Percentiles rank a stretch among this genome's conserved stretches.
These are phyloP conservation scores for Grosmannia huntii DNA, from an alignment of 2,329 filamentous ascomycete genomes.

Conservation along the genomic window DNA sequence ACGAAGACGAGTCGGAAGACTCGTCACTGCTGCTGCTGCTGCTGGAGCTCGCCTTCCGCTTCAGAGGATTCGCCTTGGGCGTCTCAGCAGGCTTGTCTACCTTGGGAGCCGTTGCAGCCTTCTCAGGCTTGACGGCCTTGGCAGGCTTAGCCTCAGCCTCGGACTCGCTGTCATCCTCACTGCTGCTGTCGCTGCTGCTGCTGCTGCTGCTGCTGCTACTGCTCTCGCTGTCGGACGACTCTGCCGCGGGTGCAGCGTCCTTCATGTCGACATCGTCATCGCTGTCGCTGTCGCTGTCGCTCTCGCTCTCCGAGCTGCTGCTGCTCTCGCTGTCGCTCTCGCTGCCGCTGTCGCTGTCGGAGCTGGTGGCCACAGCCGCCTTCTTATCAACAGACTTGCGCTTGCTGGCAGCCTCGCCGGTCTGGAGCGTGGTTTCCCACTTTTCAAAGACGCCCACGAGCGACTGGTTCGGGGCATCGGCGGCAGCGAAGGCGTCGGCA, in stretches of 20 bases:
- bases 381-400: conserved; percentile 11
- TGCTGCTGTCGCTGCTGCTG: conserved; percentile 10
- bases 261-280: conserved; percentile 32
- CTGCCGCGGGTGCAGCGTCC: conserved; percentile 23
- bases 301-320: conserved; percentile 20
- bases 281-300: conserved; percentile 14
- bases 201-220: conserved; percentile 17
- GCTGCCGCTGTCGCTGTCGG: conserved; percentile 14
- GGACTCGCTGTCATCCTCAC: conserved; percentile 18
- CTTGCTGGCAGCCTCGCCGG: conserved; percentile 16
- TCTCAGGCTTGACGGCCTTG: conserved; percentile 11
- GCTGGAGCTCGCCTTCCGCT: conserved; percentile 38
- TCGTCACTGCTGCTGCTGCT: conserved; percentile 18
- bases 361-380: not conserved
- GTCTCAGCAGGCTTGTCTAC: not conserved
- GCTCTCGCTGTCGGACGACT: conserved; percentile 18
- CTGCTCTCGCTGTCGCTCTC: conserved; percentile 19
- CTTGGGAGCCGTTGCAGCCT: not conserved
- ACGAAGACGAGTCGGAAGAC: not conserved
- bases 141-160: conserved; percentile 4
- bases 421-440: conserved; percentile 32
- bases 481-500: not conserved
- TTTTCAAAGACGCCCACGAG: conserved; percentile 37
- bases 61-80: conserved; percentile 27
- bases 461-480: conserved; percentile 24